Base-by-base conservation (phyloP, 2,329 filamentous ascomycete genomes). In the Mycogone perniciosa region DNA sequence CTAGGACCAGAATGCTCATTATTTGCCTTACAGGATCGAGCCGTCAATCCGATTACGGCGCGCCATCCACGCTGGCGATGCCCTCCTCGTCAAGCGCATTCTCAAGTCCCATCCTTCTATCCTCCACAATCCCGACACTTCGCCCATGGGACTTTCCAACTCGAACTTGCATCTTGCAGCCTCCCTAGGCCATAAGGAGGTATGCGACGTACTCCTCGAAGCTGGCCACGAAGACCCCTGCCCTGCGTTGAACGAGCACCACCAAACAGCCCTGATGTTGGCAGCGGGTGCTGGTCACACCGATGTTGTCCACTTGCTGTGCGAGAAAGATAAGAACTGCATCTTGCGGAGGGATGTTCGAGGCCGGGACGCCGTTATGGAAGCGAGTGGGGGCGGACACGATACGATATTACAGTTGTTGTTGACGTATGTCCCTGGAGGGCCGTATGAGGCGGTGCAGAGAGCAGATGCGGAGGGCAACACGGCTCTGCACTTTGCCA, bases 401-500 rank as follows among this genome's bases (percentile, higher is more conserved):
- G 82, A 85, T 56, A 85, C 81, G 0, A 76, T 77, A 5, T 66
- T 86, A n/a, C 82, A 85, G 64, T 76, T 85, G 48, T 71, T 86
- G 31, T 68, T 86, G 46, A 85, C 81, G 0, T 83, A 78, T 58
- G 76, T 74, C 1, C 80, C 81, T 6, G 69, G 70, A n/a, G 79
- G 79, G 10, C 71, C 78, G 0, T 66, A 67, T 26, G 71, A 71
- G 0, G 77, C 79, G 3, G 76, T 87, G 6, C 73, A 74, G 42
- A 72, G 76, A 31, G 73, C 76, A 4, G 89, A 95, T 62, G 61
- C 76, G 1, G 79, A 86, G 52, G 89, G 89, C n/a, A 93, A 95
- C 64, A 95, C 89, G 2, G 87, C 89, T 0, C 73, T 95, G 40
- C 89, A 95, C 69, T 90, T 93, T 70, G 90, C 90, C 9, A 89